Conservation (phyloP, 257 asterid species). For the Solanum appendiculatum region DNA sequence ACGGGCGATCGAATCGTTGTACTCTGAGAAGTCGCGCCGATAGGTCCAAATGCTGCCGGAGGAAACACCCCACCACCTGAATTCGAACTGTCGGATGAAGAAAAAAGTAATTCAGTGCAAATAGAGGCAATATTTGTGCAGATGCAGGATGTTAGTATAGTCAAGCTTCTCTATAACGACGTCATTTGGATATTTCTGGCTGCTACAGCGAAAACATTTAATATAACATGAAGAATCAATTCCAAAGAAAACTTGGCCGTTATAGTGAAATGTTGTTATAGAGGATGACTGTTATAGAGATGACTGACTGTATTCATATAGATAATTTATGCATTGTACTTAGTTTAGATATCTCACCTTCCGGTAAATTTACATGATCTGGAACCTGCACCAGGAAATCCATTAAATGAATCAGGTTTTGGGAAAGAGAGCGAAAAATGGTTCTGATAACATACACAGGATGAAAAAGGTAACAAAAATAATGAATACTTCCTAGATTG, state of each 20-base stretch:
- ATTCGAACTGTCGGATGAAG: conserved; percentile 34
- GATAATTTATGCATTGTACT: not conserved
- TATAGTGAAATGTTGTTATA: not conserved
- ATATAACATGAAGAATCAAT: not conserved
- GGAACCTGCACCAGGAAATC: conserved; percentile 41
- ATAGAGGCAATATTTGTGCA: not conserved
- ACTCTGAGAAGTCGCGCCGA: conserved; percentile 23
- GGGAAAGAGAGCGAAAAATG: not conserved
- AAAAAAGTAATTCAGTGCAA: not conserved
- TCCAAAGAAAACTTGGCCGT: not conserved
- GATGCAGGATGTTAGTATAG: not conserved
- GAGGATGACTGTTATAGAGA: not conserved
- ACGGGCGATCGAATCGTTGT: conserved; percentile 10
- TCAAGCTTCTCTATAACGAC: not conserved
- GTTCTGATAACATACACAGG: not conserved
- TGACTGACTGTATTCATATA: not conserved
- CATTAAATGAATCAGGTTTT: not conserved
- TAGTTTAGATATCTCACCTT: conserved; percentile 37
- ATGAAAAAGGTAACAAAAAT: not conserved
- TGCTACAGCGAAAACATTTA: too few species aligned
- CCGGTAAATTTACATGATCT: conserved; percentile 73
- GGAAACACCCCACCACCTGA: conserved; percentile 27
- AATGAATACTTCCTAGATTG: not conserved
- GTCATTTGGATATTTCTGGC: too few species aligned
- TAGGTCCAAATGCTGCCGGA: conserved; percentile 58